Evolutionary conservation across 202 grass and related monocot species (phyloP).

Genomic region (Setaria italica): DNA sequence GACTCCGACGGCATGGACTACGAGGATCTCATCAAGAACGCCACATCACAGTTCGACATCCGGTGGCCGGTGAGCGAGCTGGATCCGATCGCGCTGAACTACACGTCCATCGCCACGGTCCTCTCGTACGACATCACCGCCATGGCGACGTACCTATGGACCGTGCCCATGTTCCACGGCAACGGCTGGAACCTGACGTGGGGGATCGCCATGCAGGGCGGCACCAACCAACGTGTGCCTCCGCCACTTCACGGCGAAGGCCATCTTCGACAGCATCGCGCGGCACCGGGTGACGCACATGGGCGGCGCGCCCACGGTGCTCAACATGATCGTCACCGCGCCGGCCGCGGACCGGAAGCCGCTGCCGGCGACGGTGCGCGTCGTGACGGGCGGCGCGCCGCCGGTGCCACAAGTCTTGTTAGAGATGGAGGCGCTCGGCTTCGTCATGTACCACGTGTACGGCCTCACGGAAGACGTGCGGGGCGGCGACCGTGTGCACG

Average conservation of each 20-base stretch:
- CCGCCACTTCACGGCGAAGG: constrained; percentile 63
- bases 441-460: constrained; percentile 65
- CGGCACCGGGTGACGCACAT: constrained; percentile 69
- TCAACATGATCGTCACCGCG: constrained; percentile 67
- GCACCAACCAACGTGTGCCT: constrained; percentile 68
- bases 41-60: constrained; percentile 55
- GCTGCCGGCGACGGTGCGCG: constrained; percentile 51
- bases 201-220: constrained; percentile 78
- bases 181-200: constrained; percentile 84
- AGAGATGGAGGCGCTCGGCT: constrained; percentile 68
- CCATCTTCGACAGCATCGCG: constrained; percentile 66
- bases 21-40: constrained; percentile 49
- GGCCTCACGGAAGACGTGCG: constrained; percentile 80
- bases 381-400: constrained; percentile 70
- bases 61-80: constrained; percentile 64
- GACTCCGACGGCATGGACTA: constrained; percentile 9
- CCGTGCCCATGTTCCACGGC: constrained; percentile 90
- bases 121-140: constrained; percentile 56
- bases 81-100: constrained; percentile 79
- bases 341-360: constrained; percentile 41
- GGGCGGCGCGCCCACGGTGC: constrained; percentile 75
- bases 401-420: constrained; percentile 54
- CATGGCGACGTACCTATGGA: constrained; percentile 80
- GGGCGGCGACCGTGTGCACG: constrained; percentile 56
- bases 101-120: constrained; percentile 72